phyloP scores from a whole-genome alignment of 1,284 basidiomycete genomes.

The Cryptococcus hybrid region DNA sequence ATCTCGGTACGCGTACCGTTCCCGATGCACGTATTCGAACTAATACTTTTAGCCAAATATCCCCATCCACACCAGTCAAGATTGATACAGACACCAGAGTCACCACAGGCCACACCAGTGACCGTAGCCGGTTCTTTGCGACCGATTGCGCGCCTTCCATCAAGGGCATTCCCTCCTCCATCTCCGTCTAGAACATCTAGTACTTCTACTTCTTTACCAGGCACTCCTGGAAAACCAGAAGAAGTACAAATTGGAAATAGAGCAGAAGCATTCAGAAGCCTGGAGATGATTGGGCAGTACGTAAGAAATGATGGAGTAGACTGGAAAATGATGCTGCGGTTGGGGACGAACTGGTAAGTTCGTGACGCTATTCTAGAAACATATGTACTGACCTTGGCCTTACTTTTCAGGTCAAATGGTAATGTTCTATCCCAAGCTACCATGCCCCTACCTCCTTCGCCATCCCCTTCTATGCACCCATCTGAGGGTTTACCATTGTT shows the following conservation, averaged over 20 bases:
- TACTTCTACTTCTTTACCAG: constrained; percentile 1
- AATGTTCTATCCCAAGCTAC: constrained; percentile 38
- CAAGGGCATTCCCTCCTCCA: constrained; percentile 45
- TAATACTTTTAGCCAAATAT: constrained; percentile 28
- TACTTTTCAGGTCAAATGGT: constrained; percentile 39
- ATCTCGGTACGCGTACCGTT: constrained; percentile 30
- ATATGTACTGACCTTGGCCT: constrained; percentile 1
- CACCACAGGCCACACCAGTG: constrained; percentile 9
- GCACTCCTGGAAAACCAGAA: background rate
- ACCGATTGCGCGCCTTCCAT: constrained; percentile 40
- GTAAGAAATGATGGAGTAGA: constrained; percentile 45
- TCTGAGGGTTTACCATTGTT: background rate
- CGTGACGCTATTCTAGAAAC: no score
- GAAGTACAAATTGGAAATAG: background rate
- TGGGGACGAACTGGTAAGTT: constrained; percentile 48
- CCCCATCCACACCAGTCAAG: constrained; percentile 44
- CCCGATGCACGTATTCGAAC: background rate
- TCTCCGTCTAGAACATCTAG: constrained; percentile 34
- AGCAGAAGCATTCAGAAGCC: background rate
- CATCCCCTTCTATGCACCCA: constrained; percentile 14
- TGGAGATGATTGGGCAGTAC: constrained; percentile 21
- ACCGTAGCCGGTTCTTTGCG: constrained; percentile 16
- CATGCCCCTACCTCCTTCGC: constrained; percentile 37
- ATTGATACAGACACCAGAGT: constrained; percentile 8
- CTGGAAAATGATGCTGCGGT: constrained; percentile 47